phyloP scores from a whole-genome alignment of 1,139 yeast species.

The Candida mesenterica region DNA sequence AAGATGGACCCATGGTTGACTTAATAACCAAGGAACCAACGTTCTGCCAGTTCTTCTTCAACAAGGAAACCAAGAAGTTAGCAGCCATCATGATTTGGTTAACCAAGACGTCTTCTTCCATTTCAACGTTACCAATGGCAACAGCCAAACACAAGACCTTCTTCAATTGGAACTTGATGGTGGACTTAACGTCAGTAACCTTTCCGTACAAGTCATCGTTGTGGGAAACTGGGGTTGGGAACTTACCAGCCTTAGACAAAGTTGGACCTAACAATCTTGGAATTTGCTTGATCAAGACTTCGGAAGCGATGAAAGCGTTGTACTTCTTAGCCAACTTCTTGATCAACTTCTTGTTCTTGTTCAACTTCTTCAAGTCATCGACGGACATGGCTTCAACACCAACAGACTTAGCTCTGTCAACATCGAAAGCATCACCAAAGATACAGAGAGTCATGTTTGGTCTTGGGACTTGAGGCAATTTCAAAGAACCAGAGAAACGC shows the following conservation, averaged over 20 bases:
- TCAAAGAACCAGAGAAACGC: slow-evolving; percentile 99
- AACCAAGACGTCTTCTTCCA: slow-evolving; percentile 95
- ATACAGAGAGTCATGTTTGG: slow-evolving; percentile 99
- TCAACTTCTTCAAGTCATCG: slow-evolving; percentile 99
- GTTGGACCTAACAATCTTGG: slow-evolving; percentile 99
- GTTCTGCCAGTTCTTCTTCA: slow-evolving; percentile 99
- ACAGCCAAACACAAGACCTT: slow-evolving; percentile 87
- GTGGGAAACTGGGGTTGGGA: slow-evolving; percentile 99
- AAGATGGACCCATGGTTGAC: slow-evolving; percentile 99
- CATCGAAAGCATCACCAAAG: slow-evolving; percentile 99
- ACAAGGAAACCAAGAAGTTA: slow-evolving; percentile 98
- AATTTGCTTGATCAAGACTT: slow-evolving; percentile 98
- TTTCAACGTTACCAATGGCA: slow-evolving; percentile 98
- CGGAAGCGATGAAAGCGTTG: slow-evolving; percentile 99
- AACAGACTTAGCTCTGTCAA: slow-evolving; percentile 99
- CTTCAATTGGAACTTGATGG: slow-evolving; percentile 99
- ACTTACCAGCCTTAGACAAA: slow-evolving; percentile 99
- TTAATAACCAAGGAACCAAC: slow-evolving; percentile 99
- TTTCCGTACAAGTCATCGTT: slow-evolving; percentile 95
- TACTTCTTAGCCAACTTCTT: slow-evolving; percentile 99
- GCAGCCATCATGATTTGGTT: slow-evolving; percentile 99
- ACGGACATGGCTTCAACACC: slow-evolving; percentile 99
- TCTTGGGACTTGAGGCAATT: slow-evolving; percentile 99
- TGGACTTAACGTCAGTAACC: slow-evolving; percentile 97
- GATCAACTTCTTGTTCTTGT: slow-evolving; percentile 99